phyloP scores from a whole-genome alignment of 768 basidiomycete genomes.

The Dioszegia crocea region DNA sequence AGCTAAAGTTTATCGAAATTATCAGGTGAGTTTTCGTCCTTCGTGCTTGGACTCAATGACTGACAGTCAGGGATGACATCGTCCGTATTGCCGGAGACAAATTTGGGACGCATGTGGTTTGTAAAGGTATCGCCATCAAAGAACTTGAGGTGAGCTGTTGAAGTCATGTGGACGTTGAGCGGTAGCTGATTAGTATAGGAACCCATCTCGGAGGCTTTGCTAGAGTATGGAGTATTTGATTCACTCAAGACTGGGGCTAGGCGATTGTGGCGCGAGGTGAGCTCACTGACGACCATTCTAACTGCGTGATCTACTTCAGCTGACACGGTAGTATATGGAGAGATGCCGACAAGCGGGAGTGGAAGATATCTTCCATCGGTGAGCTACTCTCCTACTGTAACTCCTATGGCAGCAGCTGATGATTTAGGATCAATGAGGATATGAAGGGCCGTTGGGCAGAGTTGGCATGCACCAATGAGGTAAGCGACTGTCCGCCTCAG shows the following conservation, averaged over 20 bases:
- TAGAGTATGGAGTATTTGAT: slow-evolving; percentile 38
- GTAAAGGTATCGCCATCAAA: slow-evolving; percentile 37
- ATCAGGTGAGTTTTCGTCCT: slow-evolving; percentile 27
- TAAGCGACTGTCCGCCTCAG: background rate
- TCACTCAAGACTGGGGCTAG: slow-evolving; percentile 46
- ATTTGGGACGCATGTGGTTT: slow-evolving; percentile 47
- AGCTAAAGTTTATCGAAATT: slow-evolving; percentile 34
- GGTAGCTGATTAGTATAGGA: slow-evolving; percentile 12
- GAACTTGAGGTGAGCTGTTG: slow-evolving; percentile 37
- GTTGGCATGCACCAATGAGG: slow-evolving; percentile 42
- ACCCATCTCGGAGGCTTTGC: slow-evolving; percentile 34
- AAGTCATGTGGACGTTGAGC: background rate
- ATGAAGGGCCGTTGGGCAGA: slow-evolving; percentile 42
- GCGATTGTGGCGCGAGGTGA: slow-evolving; percentile 44
- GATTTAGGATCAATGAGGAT: slow-evolving; percentile 32
- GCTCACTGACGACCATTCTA: background rate
- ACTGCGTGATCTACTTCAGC: background rate
- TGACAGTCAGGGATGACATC: slow-evolving; percentile 28
- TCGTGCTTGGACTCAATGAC: background rate
- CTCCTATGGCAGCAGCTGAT: slow-evolving; percentile 1
- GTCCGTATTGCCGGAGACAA: slow-evolving; percentile 43
- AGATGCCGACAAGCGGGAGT: slow-evolving; percentile 29
- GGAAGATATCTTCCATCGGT: slow-evolving; percentile 37
- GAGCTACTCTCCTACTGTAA: slow-evolving; percentile 7
- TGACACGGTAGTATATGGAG: slow-evolving; percentile 29